phyloP scores from a whole-genome alignment of 192 early-diverging fungal species.

The Jimgerdemannia flammicorona region DNA sequence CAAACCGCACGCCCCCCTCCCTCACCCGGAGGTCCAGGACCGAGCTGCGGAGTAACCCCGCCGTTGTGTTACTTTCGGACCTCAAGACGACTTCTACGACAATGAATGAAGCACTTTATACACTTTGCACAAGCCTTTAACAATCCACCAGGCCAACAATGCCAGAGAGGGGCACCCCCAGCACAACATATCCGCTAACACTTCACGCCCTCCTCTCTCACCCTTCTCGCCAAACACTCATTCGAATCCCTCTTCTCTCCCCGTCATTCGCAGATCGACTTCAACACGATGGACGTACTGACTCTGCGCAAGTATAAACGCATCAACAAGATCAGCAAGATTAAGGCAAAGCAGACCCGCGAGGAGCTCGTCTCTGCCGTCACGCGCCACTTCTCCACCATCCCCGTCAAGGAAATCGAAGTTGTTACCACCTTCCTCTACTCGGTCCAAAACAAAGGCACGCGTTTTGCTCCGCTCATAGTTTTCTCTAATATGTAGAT shows the following conservation, averaged over 20 bases:
- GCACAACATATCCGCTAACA: too few relatives aligned
- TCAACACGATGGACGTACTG: slow-evolving; percentile 34
- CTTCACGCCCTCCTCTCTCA: background rate
- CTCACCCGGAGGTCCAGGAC: too few relatives aligned
- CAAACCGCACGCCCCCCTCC: too few relatives aligned
- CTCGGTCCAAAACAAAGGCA: slow-evolving; percentile 36
- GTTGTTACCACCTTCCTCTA: slow-evolving; percentile 41
- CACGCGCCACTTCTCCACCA: slow-evolving; percentile 34
- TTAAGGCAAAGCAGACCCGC: slow-evolving; percentile 20
- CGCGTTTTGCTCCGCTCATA: background rate
- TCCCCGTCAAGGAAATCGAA: slow-evolving; percentile 35
- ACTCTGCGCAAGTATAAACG: slow-evolving; percentile 38
- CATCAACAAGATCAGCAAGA: slow-evolving; percentile 32
- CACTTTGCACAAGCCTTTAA: too few relatives aligned
- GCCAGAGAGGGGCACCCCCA: too few relatives aligned
- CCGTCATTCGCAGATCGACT: slow-evolving; percentile 27
- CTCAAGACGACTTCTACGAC: too few relatives aligned
- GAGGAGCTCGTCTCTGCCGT: slow-evolving; percentile 39
- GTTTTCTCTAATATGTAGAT: too few relatives aligned
- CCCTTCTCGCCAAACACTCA: background rate
- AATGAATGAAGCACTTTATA: too few relatives aligned
- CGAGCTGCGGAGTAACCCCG: too few relatives aligned
- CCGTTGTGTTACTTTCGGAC: too few relatives aligned
- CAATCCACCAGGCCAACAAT: too few relatives aligned
- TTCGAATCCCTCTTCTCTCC: background rate